phyloP scores from a whole-genome alignment of 371 early-diverging fungal species.

The Zychaea mexicana region DNA sequence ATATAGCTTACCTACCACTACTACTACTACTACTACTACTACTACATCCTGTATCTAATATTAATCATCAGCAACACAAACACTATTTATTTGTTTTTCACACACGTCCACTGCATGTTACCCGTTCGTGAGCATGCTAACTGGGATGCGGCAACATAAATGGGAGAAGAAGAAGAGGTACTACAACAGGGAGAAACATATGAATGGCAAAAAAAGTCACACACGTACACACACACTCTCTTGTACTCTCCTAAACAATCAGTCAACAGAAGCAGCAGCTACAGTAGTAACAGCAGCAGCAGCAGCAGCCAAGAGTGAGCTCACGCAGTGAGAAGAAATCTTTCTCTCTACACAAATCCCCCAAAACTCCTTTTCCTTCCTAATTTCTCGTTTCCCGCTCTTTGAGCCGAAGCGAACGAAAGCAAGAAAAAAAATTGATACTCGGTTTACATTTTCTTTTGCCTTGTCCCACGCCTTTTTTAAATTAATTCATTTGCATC shows the following conservation, averaged over 20 bases:
- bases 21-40: no score
- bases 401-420: not conserved
- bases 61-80: no score
- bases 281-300: no score
- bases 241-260: not conserved
- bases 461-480: not conserved
- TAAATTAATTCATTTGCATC: not conserved
- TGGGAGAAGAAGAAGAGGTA: no score
- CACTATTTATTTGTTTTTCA: not conserved
- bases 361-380: constrained; percentile 1
- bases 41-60: no score
- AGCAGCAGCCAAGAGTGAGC: no score
- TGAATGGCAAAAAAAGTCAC: not conserved
- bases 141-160: not conserved
- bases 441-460: not conserved
- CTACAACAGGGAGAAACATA: not conserved
- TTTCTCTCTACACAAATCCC: not conserved
- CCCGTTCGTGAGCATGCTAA: not conserved
- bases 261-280: not conserved
- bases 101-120: not conserved
- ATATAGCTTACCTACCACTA: no score
- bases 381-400: not conserved
- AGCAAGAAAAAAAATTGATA: not conserved
- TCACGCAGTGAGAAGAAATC: no score
- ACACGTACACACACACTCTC: not conserved